phyloP scores from a whole-genome alignment of 2,329 filamentous ascomycete species.

The Plenodomus lindquistii region DNA sequence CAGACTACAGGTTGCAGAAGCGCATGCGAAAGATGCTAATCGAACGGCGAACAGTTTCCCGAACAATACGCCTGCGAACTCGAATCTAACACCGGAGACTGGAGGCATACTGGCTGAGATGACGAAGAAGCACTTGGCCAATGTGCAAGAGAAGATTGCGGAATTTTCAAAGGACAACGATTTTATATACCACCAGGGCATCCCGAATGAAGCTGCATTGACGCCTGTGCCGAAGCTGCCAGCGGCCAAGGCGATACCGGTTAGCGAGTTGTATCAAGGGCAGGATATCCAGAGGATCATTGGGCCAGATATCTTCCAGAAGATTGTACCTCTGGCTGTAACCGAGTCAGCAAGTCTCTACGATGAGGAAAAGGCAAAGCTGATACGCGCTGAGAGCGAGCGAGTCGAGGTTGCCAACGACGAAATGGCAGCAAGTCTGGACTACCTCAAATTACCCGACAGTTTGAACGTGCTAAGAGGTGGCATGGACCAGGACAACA shows the following conservation, averaged over 20 bases:
- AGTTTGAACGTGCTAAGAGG: slow-evolving; percentile 91
- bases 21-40: slow-evolving; percentile 75
- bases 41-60: slow-evolving; percentile 80
- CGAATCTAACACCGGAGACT: slow-evolving; percentile 82
- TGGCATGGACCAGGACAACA: slow-evolving; percentile 85
- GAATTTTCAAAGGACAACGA: slow-evolving; percentile 91
- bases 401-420: slow-evolving; percentile 89
- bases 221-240: slow-evolving; percentile 85
- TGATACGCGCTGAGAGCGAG: slow-evolving; percentile 91
- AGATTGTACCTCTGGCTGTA: slow-evolving; percentile 93
- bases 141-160: slow-evolving; percentile 77
- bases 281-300: slow-evolving; percentile 98
- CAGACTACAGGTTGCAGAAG: slow-evolving; percentile 79
- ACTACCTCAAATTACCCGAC: slow-evolving; percentile 87
- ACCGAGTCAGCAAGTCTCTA: slow-evolving; percentile 97
- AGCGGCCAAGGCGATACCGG: slow-evolving; percentile 94
- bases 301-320: slow-evolving; percentile 93
- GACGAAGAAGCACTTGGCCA: slow-evolving; percentile 78
- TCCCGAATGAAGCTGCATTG: slow-evolving; percentile 83
- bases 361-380: slow-evolving; percentile 96
- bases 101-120: slow-evolving; percentile 75
- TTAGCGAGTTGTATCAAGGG: slow-evolving; percentile 93
- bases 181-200: slow-evolving; percentile 94
- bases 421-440: slow-evolving; percentile 93
- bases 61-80: slow-evolving; percentile 73